These are phyloP conservation scores for Angomonas ambiguus DNA, from an alignment of 208 protist genomes.

Conservation along the genomic window DNA sequence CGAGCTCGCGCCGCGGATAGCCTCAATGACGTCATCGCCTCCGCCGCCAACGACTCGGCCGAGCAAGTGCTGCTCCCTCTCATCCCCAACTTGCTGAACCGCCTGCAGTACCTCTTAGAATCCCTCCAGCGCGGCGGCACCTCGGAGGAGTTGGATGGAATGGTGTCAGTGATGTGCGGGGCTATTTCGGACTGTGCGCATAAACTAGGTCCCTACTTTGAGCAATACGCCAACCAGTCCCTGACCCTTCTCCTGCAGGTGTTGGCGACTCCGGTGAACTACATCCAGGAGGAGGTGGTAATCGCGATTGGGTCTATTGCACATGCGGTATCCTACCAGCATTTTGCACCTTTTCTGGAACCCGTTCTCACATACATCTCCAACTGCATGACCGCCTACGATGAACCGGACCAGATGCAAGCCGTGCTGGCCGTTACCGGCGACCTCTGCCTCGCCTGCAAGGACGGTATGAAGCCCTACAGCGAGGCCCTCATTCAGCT, in stretches of 20 bases:
- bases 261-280: slow-evolving; percentile 46
- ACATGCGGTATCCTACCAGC: slow-evolving; percentile 63
- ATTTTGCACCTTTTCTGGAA: slow-evolving; percentile 75
- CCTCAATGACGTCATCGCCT: slow-evolving; percentile 90
- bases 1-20: slow-evolving; percentile 90
- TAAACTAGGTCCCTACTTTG: slow-evolving; percentile 58
- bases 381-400: slow-evolving; percentile 56
- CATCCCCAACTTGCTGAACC: slow-evolving; percentile 66
- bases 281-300: slow-evolving; percentile 92
- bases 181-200: slow-evolving; percentile 67
- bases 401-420: slow-evolving; percentile 79
- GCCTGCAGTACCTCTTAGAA: slow-evolving; percentile 40
- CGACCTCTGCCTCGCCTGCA: slow-evolving; percentile 91
- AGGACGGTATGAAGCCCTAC: slow-evolving; percentile 59
- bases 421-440: slow-evolving; percentile 90
- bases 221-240: slow-evolving; percentile 32
- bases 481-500: slow-evolving; percentile 75
- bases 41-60: slow-evolving; percentile 64
- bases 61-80: slow-evolving; percentile 52
- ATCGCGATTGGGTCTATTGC: slow-evolving; percentile 91
- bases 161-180: slow-evolving; percentile 86
- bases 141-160: slow-evolving; percentile 48
- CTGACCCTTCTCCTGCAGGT: slow-evolving; percentile 62
- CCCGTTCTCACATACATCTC: slow-evolving; percentile 84
- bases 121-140: slow-evolving; percentile 20